phyloP scores from a whole-genome alignment of 2,329 filamentous ascomycete genomes.

The Setomelanomma holmii region DNA sequence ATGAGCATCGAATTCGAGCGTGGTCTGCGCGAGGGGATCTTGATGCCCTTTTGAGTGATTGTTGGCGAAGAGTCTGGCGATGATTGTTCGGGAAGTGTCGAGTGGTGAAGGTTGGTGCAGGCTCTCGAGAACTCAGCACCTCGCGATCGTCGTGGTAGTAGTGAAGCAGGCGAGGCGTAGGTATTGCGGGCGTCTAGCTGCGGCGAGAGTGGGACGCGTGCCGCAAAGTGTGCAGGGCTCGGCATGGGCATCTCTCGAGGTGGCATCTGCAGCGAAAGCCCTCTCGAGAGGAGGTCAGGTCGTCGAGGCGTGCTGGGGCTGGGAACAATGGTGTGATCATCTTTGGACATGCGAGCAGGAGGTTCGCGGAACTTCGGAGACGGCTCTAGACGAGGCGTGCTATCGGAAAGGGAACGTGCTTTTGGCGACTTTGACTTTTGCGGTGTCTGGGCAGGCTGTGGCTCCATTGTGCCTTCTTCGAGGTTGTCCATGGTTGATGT shows the following conservation, averaged over 20 bases:
- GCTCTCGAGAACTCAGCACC: slow-evolving; percentile 93
- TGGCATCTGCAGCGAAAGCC: slow-evolving; percentile 75
- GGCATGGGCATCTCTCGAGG: slow-evolving; percentile 56
- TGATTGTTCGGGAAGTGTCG: slow-evolving; percentile 85
- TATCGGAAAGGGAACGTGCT: slow-evolving; percentile 55
- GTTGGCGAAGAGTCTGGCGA: slow-evolving; percentile 92
- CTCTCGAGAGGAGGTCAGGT: slow-evolving; percentile 67
- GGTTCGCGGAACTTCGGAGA: slow-evolving; percentile 55
- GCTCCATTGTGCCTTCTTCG: slow-evolving; percentile 26
- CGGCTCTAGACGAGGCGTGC: slow-evolving; percentile 52
- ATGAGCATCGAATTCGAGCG: slow-evolving; percentile 51
- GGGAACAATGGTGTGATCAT: slow-evolving; percentile 53
- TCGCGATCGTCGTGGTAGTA: slow-evolving; percentile 85
- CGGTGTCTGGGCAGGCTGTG: slow-evolving; percentile 37
- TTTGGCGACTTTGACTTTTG: slow-evolving; percentile 49
- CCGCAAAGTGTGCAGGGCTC: slow-evolving; percentile 60
- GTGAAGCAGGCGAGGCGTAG: slow-evolving; percentile 81
- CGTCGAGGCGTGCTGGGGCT: slow-evolving; percentile 70
- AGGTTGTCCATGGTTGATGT: slow-evolving; percentile 19
- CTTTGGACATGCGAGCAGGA: slow-evolving; percentile 48
- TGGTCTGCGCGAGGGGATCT: slow-evolving; percentile 63
- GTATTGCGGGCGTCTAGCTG: slow-evolving; percentile 84
- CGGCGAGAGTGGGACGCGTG: slow-evolving; percentile 76
- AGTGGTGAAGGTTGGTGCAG: slow-evolving; percentile 93
- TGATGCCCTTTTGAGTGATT: slow-evolving; percentile 72